These are phyloP conservation scores for Septoria petroselini DNA, from an alignment of 2,329 filamentous ascomycete genomes.

Conservation along the genomic window DNA sequence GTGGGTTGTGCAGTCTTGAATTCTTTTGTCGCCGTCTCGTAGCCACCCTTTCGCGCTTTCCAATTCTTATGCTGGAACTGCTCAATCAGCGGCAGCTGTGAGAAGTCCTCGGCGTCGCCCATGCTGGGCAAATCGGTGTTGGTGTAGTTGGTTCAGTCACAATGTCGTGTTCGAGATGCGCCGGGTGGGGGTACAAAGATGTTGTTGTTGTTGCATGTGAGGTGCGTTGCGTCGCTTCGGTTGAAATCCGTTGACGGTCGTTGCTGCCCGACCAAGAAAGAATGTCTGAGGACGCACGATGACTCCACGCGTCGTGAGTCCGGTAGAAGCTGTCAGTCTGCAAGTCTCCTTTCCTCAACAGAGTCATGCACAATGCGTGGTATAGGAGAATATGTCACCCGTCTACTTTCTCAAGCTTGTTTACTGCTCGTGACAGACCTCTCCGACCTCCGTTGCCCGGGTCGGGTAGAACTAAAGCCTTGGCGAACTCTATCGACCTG, in stretches of 20 bases:
- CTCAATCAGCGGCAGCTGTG: slow-evolving; percentile 71
- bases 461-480: too few species aligned
- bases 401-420: slow-evolving; percentile 7
- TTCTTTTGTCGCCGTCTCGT: slow-evolving; percentile 84
- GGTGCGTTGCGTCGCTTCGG: background rate
- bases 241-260: background rate
- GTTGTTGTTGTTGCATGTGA: slow-evolving; percentile 3
- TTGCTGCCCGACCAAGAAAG: slow-evolving; percentile 1
- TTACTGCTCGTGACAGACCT: background rate
- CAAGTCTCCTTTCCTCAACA: background rate
- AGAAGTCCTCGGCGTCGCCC: slow-evolving; percentile 85
- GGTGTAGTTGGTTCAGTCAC: background rate
- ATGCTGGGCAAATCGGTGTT: slow-evolving; percentile 47
- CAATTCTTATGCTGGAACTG: slow-evolving; percentile 89
- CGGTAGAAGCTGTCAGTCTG: background rate
- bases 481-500: too few species aligned
- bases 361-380: slow-evolving; percentile 9
- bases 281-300: background rate
- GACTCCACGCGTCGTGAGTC: background rate
- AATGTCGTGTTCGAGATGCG: slow-evolving; percentile 6
- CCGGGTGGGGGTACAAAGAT: too few species aligned
- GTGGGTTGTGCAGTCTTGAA: slow-evolving; percentile 82
- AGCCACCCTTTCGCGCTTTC: slow-evolving; percentile 94
- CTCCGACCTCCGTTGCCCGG: too few species aligned
- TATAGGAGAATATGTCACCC: slow-evolving; percentile 6